These are phyloP conservation scores for Naganishia sp. DNA, from an alignment of 1,284 basidiomycete species.

Conservation along the genomic window DNA sequence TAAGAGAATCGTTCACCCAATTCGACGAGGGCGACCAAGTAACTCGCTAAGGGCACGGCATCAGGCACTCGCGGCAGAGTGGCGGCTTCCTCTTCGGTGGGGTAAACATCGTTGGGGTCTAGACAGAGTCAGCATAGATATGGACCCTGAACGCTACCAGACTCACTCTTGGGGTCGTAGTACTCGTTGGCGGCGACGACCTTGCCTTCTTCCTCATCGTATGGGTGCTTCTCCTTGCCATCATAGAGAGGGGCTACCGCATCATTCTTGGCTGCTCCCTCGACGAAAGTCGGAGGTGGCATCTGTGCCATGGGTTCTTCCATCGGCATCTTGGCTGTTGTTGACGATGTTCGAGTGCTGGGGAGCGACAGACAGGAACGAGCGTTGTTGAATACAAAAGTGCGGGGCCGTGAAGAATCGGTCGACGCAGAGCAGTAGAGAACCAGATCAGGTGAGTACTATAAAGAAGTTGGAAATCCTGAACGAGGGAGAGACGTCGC, in stretches of 20 bases:
- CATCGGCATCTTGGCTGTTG: slow-evolving; percentile 27
- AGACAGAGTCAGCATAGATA: no score
- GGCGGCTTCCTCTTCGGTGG: slow-evolving; percentile 25
- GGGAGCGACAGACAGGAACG: neutral
- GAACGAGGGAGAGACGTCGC: neutral
- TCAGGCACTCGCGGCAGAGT: slow-evolving; percentile 28
- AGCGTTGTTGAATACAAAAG: neutral
- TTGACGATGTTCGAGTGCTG: neutral
- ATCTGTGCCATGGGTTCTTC: slow-evolving; percentile 33
- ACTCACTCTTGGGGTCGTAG: slow-evolving; percentile 26
- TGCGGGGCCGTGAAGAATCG: neutral
- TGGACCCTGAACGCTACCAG: neutral
- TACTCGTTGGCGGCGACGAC: slow-evolving; percentile 31
- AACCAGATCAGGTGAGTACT: no score
- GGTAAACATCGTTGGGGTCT: slow-evolving; percentile 33
- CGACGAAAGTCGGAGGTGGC: slow-evolving; percentile 23
- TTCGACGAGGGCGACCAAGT: slow-evolving; percentile 70
- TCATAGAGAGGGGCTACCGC: slow-evolving; percentile 3
- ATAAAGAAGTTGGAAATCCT: no score
- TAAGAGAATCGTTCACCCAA: slow-evolving; percentile 74
- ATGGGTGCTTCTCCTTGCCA: slow-evolving; percentile 2
- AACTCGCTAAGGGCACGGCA: slow-evolving; percentile 45
- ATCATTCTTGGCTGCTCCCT: slow-evolving; percentile 20
- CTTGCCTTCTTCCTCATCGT: slow-evolving; percentile 41
- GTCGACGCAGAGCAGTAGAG: no score